Evolutionary conservation across 129 eudicot genomes (phyloP), one percentile per base, ranked within the genome.

Genomic region (Sambucus nigra): DNA sequence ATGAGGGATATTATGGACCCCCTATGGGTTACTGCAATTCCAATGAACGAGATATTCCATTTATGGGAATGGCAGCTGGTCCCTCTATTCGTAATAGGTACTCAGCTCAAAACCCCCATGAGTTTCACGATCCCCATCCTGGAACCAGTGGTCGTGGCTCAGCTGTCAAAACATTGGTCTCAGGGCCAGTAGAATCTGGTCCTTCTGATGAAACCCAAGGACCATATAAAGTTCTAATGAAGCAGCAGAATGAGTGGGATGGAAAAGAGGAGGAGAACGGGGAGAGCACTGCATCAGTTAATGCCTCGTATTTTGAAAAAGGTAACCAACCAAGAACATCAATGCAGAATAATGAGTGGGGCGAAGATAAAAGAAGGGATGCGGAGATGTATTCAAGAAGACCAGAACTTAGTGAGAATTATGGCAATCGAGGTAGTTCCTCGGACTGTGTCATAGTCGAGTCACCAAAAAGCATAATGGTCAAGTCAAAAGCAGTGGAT

Each of bases 1-100:
- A 75, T 57, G 95, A 91, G 25, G 93, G 88, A 26, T 92, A 82
- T 63, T 92, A 74, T 60, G 86, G 96, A 5, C 94, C 94, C 61
- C 94, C 95, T 26, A 77, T 82, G 85, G 94, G 91, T 17, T 88
- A 73, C 60, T 57, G 76, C 73, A 85, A 75, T 70, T 76, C 82
- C 27, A 79, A 69, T 73, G 94, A 92, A 55, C 80, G 82, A 6
- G 98, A 91, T 26, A 53, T 76, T 46, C 78, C 86, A 25, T 79
- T 66, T 55, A 80, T 79, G 94, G 95, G 94, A 73, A 92, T 80
- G 91, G 61, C 87, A 38, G 68, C 79, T 31, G 94, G 73, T 0
- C 94, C 82, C 26, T 84, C 84, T 50, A 78, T 82, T 49, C 77
- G 73, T 68, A 77, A 75, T 67, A 78, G 86, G 76, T 72, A 71